Evolutionary conservation across 768 basidiomycete species (phyloP).

Genomic region (Rhodotorula paludigena): DNA sequence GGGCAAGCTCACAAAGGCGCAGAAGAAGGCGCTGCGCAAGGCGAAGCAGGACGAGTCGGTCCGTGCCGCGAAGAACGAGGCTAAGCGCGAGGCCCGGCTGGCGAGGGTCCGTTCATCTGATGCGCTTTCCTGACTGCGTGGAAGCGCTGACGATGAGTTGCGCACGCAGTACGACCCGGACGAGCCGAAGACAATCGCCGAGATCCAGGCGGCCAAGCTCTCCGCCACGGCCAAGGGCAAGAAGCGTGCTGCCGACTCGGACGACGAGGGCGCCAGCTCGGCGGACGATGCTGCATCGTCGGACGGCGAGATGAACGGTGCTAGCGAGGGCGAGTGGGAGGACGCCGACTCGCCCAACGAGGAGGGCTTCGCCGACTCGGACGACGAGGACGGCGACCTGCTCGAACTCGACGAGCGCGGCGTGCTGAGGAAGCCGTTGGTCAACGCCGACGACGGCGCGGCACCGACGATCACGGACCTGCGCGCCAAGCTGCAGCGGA

Average conservation of each 20-base stretch:
- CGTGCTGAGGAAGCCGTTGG: neutral
- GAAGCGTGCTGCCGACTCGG: constrained; percentile 22
- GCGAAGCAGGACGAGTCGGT: constrained; percentile 65
- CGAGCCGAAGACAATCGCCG: constrained; percentile 72
- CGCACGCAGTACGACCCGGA: constrained; percentile 75
- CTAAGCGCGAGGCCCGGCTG: constrained; percentile 66
- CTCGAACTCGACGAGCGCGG: constrained; percentile 19
- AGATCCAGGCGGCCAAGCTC: constrained; percentile 49
- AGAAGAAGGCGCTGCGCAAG: constrained; percentile 74
- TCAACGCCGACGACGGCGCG: constrained; percentile 5
- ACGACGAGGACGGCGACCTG: constrained; percentile 37
- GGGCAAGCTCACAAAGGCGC: constrained; percentile 60
- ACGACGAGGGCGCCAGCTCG: neutral
- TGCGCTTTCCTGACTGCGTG: neutral
- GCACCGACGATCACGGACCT: constrained; percentile 38
- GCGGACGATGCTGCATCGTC: no score
- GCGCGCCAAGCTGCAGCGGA: constrained; percentile 28
- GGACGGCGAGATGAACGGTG: constrained; percentile 20
- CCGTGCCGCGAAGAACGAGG: constrained; percentile 36
- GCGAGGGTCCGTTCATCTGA: constrained; percentile 61
- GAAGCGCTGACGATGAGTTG: neutral
- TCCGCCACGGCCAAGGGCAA: constrained; percentile 43
- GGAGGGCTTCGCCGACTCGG: constrained; percentile 39
- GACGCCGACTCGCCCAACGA: constrained; percentile 45
- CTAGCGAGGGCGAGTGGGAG: constrained; percentile 43